phyloP scores from a whole-genome alignment of 805 yeast species.

The Yarrowia sp. region DNA sequence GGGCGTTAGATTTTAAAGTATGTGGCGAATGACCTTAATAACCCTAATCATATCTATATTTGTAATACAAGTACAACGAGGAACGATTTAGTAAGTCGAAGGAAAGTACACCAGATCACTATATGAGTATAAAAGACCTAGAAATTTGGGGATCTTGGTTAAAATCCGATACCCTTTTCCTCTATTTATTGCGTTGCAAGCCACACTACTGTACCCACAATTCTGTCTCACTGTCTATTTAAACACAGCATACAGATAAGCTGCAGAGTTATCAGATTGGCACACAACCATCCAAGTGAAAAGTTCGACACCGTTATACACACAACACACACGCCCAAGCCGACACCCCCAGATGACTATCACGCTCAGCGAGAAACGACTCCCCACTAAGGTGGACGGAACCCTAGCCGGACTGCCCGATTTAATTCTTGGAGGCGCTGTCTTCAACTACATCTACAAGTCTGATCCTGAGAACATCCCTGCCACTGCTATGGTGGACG shows the following conservation, averaged over 20 bases:
- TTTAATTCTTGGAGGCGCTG: slow-evolving; percentile 82
- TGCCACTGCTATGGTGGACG: slow-evolving; percentile 51
- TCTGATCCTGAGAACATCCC: slow-evolving; percentile 62
- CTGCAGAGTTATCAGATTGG: slow-evolving; percentile 13
- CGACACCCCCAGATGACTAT: not conserved
- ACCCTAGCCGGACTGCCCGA: slow-evolving; percentile 38
- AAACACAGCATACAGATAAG: not conserved
- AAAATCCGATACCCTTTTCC: not conserved
- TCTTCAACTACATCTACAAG: slow-evolving; percentile 76
- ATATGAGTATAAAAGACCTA: too few species aligned
- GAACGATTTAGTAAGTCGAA: not conserved
- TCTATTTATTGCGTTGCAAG: not conserved
- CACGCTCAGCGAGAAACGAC: slow-evolving; percentile 13
- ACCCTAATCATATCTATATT: not conserved
- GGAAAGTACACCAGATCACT: too few species aligned
- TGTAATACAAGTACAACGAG: not conserved
- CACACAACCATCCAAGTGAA: not conserved
- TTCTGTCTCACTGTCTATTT: not conserved
- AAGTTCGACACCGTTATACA: not conserved
- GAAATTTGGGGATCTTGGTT: too few species aligned
- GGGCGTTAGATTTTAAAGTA: not conserved
- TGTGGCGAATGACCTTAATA: not conserved
- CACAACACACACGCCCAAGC: not conserved
- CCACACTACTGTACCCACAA: not conserved
- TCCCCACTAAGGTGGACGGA: slow-evolving; percentile 14